Base-by-base conservation (phyloP, 495 filamentous ascomycete species). In the Lindgomyces ingoldianus region DNA sequence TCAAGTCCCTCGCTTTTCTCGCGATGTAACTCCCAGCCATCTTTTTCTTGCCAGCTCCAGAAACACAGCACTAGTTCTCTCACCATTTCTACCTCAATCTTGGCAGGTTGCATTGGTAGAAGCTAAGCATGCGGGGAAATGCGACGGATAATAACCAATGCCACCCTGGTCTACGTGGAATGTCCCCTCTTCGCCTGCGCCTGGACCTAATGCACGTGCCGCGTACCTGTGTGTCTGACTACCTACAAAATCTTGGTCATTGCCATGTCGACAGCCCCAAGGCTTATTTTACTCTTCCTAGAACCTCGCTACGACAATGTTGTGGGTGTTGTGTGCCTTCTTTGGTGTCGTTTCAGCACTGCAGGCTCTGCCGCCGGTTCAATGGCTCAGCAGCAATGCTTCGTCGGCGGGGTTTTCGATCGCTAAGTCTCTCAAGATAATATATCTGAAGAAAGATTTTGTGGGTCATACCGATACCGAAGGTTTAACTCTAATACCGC, bases 401-500 rank as follows among this genome's bases (percentile, higher is more conserved):
- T 57, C 44, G 18, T 12, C 41, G 2, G n/a, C n/a, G 2, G 44
- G 45, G 1, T 66, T 62, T 47, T 51, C 57, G n/a, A 51, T 70
- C 44, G 46, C 6, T 27, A 21, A 52, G 11, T 16, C 21, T 8
- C 22, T 56, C 14, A 70, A 58, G 45, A 62, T 56, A 18, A 66
- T 70, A 45, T 70, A 57, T 27, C 55, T 70, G 21, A 21, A 42
- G 2, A 59, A 22, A 21, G 18, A 10, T 4, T 70, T 68, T 57
- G 50, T 45, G 75, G 18, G 69, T 57, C 11, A 53, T 72, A 64
- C 65, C 29, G 77, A 79, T 30, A 70, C 70, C 0, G 70, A 76
- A 62, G 81, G 82, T 1, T 64, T 83, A 18, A 84, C 81, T 0
- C 71, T 84, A 12, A 83, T 84, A n/a, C 82, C 82, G 6, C 81